These are phyloP conservation scores for Withania somnifera DNA, from an alignment of 305 asterid genomes.

Conservation along the genomic window DNA sequence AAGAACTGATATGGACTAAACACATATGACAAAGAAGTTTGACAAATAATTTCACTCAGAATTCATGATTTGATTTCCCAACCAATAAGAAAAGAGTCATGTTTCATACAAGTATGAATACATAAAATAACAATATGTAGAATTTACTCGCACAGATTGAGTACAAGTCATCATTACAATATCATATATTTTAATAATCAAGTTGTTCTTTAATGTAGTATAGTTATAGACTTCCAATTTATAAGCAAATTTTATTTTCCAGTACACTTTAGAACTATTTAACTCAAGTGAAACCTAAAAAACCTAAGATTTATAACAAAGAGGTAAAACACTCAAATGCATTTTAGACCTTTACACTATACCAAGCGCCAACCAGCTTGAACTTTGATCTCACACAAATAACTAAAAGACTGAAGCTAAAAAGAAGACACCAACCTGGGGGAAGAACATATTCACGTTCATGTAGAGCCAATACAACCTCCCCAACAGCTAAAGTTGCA, in stretches of 20 bases:
- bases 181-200: neutral
- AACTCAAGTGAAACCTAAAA: neutral
- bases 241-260: neutral
- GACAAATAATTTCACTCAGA: neutral
- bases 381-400: neutral
- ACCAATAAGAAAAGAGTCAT: neutral
- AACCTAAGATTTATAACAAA: neutral
- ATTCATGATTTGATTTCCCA: neutral
- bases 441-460: constrained; percentile 47
- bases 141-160: neutral
- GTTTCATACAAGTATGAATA: neutral
- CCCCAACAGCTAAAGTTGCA: constrained; percentile 88
- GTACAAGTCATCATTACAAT: neutral
- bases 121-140: neutral
- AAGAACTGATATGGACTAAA: neutral
- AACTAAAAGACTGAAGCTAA: constrained; percentile 1
- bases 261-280: neutral
- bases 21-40: neutral
- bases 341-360: neutral
- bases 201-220: neutral
- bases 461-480: constrained; percentile 74
- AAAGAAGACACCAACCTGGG: constrained; percentile 36
- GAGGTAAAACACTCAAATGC: neutral
- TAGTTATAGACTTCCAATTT: neutral
- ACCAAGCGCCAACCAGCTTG: neutral